Evolutionary conservation across 768 basidiomycete genomes (phyloP).

Genomic region (Calocybe gangraenosa): DNA sequence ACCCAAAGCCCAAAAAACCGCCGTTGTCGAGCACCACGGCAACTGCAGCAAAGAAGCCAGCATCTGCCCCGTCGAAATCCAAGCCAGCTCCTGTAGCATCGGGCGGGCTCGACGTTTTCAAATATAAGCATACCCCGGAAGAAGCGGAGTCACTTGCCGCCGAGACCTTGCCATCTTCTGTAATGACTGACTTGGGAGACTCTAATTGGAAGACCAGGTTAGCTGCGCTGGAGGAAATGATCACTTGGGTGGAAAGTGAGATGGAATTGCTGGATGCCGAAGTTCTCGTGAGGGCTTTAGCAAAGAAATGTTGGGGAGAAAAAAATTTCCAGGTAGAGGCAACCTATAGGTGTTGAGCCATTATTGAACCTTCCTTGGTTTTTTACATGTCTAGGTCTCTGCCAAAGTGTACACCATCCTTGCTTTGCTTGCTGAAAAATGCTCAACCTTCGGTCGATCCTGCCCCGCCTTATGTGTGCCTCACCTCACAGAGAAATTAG

Average conservation of each 20-base stretch:
- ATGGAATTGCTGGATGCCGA: conserved; percentile 76
- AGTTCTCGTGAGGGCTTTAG: conserved; percentile 80
- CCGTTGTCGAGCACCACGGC: conserved; percentile 26
- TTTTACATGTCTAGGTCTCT: conserved; percentile 64
- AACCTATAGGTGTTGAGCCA: conserved; percentile 9
- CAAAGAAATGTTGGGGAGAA: conserved; percentile 95
- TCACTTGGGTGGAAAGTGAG: conserved; percentile 71
- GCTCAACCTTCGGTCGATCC: conserved; percentile 80
- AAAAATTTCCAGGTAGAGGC: conserved; percentile 89
- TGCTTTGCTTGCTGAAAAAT: conserved; percentile 64
- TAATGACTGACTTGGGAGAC: conserved; percentile 75
- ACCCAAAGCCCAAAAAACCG: conserved; percentile 48
- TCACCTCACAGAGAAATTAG: conserved; percentile 89
- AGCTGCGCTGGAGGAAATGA: conserved; percentile 83
- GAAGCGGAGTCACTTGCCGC: conserved; percentile 82
- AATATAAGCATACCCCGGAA: conserved; percentile 87
- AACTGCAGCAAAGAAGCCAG: conserved; percentile 41
- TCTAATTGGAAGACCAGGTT: conserved; percentile 91
- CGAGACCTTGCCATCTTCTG: conserved; percentile 65
- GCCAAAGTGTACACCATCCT: conserved; percentile 84
- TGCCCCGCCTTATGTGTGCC: conserved; percentile 78
- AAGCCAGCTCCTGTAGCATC: conserved; percentile 49
- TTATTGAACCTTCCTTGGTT: conserved; percentile 1
- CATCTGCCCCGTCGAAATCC: conserved; percentile 26
- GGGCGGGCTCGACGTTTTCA: conserved; percentile 74